Evolutionary conservation across 176 grass and related monocot genomes (phyloP), one percentile per base, ranked within the genome.

Genomic region (Aegilops tauschii): DNA sequence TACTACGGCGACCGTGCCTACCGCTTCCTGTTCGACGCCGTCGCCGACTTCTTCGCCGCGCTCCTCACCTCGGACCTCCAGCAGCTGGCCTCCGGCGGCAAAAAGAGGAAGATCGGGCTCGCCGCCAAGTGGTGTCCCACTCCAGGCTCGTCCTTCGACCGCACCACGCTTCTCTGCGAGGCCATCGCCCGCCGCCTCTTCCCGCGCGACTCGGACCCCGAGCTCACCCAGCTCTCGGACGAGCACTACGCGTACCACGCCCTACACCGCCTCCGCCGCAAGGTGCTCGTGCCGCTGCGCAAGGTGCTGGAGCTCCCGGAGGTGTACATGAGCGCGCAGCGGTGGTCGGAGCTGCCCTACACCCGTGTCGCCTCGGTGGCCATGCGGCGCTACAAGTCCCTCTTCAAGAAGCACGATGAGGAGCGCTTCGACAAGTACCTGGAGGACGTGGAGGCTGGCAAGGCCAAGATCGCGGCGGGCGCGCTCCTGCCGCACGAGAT

Each of bases 121-220:
- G 93, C 90, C 21, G 88, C 90, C 71, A 95, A 90, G 79, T 95
- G 90, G 93, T 95, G 93, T 73, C 93, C 88, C 20, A 86, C 85
- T 28, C 85, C 87, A 31, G 82, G 87, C 64, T 86, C 82, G 61
- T 95, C 49, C 28, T 77, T 77, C 47, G 74, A 77, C 67, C 87
- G 69, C 32, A 54, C 84, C 72, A 94, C 80, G 9, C 89, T 94
- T 69, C 76, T 94, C 77, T 92, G 89, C 62, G 89, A 94, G 86
- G 84, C 92, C 30, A 87, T 93, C 37, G 88, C 88, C 3, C 71
- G 93, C 50, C 82, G 88, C 67, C 75, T 92, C 67, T 90, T 92
- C 37, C 85, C 88, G 14, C 87, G 82, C 34, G 80, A 73, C 47
- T 90, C 85, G 32, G 56, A 47, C 30, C 65, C 84, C 9, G 87